These are phyloP conservation scores for Aureobasidium melanogenum DNA, from an alignment of 2,329 filamentous ascomycete species.

Conservation along the genomic window DNA sequence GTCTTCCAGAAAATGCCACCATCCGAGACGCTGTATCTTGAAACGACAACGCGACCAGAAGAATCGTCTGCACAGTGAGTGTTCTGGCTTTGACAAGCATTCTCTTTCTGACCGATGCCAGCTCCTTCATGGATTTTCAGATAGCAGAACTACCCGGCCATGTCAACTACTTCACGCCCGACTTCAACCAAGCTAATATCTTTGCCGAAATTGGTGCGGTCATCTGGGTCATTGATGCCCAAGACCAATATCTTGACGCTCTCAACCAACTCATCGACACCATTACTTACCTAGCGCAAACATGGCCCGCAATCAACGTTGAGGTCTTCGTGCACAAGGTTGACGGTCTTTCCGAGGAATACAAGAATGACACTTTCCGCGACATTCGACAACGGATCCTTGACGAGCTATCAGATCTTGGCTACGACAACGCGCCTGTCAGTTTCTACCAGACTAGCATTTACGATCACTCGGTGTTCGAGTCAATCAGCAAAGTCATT, in stretches of 20 bases:
- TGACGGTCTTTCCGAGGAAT: constrained; percentile 93
- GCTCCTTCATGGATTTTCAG: constrained; percentile 98
- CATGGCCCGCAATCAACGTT: constrained; percentile 88
- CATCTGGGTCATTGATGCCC: constrained; percentile 97
- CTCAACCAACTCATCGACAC: constrained; percentile 80
- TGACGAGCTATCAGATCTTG: constrained; percentile 87
- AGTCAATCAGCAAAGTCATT: constrained; percentile 96
- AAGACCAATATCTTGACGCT: constrained; percentile 93
- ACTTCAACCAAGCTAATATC: constrained; percentile 84
- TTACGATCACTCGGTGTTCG: constrained; percentile 97
- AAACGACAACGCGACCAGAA: constrained; percentile 88
- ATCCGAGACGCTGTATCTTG: constrained; percentile 89
- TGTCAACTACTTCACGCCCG: constrained; percentile 82
- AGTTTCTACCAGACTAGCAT: constrained; percentile 96
- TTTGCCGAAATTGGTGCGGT: constrained; percentile 90
- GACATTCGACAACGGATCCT: constrained; percentile 95
- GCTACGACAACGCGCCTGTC: constrained; percentile 86
- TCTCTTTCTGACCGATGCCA: constrained; percentile 29
- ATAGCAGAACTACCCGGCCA: constrained; percentile 97
- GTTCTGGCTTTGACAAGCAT: neutral
- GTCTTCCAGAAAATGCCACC: constrained; percentile 98
- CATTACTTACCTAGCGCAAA: constrained; percentile 78
- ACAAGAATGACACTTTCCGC: constrained; percentile 88
- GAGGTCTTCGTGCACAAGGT: constrained; percentile 99
- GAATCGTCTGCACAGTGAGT: constrained; percentile 90